Evolutionary conservation across 164 flowering plant species (phyloP), one percentile per base, ranked within the genome.

Genomic region (Berberis vulgaris): DNA sequence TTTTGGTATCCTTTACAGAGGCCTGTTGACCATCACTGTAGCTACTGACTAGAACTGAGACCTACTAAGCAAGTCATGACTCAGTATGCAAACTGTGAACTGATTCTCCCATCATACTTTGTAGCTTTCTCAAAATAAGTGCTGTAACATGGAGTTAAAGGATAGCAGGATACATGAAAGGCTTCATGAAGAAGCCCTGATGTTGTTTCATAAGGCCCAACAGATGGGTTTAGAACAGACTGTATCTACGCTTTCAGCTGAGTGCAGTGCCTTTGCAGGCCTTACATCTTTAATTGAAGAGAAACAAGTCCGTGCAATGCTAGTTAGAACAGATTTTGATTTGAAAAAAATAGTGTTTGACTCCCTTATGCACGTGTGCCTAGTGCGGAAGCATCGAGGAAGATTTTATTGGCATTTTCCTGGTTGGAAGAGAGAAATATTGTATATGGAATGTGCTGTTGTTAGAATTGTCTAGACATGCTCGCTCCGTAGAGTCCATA

Each of bases 101-200:
- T 74, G 41, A 69, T 87, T 84, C 95, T 0, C 42, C 63, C 7
- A 39, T n/a, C 63, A 76, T 86, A 49, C 90, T 90, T 66, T 76
- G 79, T 61, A 54, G 66, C 45, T 78, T 90, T 89, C 71, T 69
- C 3, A 80, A 85, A 59, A 83, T 68, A 66, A 86, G 80, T 74
- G 83, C 63, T 7, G 96, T 90, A 47, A 86, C 88, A 0, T 94
- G 97, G 97, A 91, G 91, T 78, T 90, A 88, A 5, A 84, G 91
- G 96, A 74, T 86, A 57, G 83, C 87, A 1, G 95, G 98, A 1
- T 84, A 67, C 72, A 95, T 85, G 89, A 88, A 74, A 84, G 78
- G 68, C 76, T 81, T 58, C 81, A 77, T 68, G 91, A 94, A 71
- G 89, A 94, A 63, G 95, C 91, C 60, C 63, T 94, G 67, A 5